Percentiles rank a stretch among this genome's conserved stretches.
Evolutionary conservation across 2,329 filamentous ascomycete genomes (phyloP).

Genomic region (Paecilomyces sp.): DNA sequence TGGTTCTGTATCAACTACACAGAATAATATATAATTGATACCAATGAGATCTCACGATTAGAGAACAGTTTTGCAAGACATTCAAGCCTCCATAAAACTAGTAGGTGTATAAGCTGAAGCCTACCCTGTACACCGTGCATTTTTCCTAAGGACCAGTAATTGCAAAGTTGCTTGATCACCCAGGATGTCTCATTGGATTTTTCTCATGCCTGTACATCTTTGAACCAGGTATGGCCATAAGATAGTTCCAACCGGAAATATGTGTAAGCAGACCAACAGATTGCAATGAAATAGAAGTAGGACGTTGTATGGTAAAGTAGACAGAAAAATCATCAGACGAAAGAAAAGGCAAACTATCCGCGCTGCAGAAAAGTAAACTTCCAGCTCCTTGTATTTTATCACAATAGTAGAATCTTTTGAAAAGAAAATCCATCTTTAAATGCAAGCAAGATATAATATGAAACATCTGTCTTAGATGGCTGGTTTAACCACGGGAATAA

Average conservation of each 20-base stretch:
- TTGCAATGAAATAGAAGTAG: too few species aligned
- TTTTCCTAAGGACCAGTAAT: too few species aligned
- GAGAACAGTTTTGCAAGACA: not conserved
- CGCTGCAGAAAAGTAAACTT: not conserved
- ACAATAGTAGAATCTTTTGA: not conserved
- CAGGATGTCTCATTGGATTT: too few species aligned
- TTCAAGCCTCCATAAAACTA: not conserved
- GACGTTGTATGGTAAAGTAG: too few species aligned
- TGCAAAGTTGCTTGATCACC: too few species aligned
- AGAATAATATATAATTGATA: not conserved
- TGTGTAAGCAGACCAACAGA: not conserved
- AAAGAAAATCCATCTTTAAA: not conserved
- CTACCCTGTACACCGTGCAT: too few species aligned
- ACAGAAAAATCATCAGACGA: not conserved
- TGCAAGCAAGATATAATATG: not conserved
- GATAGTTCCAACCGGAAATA: not conserved
- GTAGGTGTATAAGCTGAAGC: not conserved
- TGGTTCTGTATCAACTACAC: not conserved
- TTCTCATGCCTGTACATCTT: not conserved
- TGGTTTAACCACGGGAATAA: not conserved
- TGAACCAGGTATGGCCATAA: not conserved
- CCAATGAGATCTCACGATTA: not conserved
- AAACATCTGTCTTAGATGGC: not conserved
- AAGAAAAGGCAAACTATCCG: not conserved
- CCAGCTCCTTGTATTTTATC: not conserved